Conservation (phyloP, 225 moss, liverwort and hornwort genomes). For the Physcomitrellopsis africana region DNA sequence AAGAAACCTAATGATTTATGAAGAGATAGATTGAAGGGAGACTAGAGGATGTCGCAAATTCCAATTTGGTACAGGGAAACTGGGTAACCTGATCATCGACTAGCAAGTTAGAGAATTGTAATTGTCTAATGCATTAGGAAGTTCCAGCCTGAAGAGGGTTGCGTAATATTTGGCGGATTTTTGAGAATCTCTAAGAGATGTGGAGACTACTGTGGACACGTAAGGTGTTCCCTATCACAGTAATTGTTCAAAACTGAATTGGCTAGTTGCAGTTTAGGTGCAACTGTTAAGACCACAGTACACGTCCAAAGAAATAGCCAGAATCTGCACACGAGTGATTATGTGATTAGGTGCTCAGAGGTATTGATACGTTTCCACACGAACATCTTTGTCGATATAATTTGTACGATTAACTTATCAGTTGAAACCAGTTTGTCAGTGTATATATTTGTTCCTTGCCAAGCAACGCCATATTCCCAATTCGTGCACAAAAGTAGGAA, state of each 20-base stretch:
- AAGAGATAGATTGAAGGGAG: not conserved
- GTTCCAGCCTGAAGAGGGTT: constrained; percentile 15
- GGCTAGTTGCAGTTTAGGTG: constrained; percentile 10
- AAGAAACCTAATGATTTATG: constrained; percentile 38
- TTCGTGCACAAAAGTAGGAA: not conserved
- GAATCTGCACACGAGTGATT: constrained; percentile 14
- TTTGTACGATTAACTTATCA: constrained; percentile 34
- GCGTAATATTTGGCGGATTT: constrained; percentile 2
- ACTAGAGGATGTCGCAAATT: constrained; percentile 16
- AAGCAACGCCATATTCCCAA: constrained; percentile 4
- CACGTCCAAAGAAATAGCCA: not conserved
- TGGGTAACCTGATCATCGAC: not conserved
- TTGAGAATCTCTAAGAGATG: constrained; percentile 21
- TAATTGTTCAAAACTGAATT: constrained; percentile 15
- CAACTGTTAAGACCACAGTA: not conserved
- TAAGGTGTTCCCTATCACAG: not conserved
- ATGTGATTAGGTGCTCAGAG: constrained; percentile 15
- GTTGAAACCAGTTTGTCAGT: constrained; percentile 23
- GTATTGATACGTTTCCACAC: constrained; percentile 4
- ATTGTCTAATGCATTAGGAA: constrained; percentile 20
- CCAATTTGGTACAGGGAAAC: constrained; percentile 18
- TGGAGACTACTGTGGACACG: constrained; percentile 11
- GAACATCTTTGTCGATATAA: constrained; percentile 19
- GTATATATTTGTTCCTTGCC: constrained; percentile 33
- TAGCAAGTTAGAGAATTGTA: constrained; percentile 13